Evolutionary conservation across 164 flowering plant genomes (phyloP).

Genomic region (Chloranthus sessilifolius): DNA sequence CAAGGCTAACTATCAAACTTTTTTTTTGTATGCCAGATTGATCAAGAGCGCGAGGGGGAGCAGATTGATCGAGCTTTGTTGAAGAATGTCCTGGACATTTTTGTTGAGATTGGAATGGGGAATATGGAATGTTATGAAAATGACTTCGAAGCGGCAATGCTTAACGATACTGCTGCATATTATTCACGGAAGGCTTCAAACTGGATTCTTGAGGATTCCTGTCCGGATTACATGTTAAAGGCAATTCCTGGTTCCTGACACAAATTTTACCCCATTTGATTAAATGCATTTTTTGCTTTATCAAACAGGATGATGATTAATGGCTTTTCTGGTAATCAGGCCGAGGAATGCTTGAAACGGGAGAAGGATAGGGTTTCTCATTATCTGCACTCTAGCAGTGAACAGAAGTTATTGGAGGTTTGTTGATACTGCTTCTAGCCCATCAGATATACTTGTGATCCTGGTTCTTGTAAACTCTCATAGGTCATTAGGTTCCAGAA

Average conservation of each 20-base stretch:
- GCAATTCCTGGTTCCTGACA: too few species aligned
- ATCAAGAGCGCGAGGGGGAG: conserved; percentile 33
- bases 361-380: conserved; percentile 83
- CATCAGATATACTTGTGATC: not conserved
- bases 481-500: too few species aligned
- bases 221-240: conserved; percentile 80
- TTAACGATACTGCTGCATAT: conserved; percentile 61
- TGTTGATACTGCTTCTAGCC: conserved; percentile 8
- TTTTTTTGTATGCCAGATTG: conserved; percentile 15
- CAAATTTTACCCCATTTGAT: not conserved
- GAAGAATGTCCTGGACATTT: conserved; percentile 72
- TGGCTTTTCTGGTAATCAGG: conserved; percentile 45
- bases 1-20: not conserved
- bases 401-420: conserved; percentile 76
- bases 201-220: conserved; percentile 84
- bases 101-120: conserved; percentile 81
- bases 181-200: conserved; percentile 76
- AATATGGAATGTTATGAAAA: conserved; percentile 58
- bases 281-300: too few species aligned
- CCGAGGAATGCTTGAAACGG: conserved; percentile 70
- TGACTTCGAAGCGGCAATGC: conserved; percentile 68
- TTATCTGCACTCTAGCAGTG: conserved; percentile 78
- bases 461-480: too few species aligned
- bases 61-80: conserved; percentile 74
- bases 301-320: conserved; percentile 6